Evolutionary conservation across 257 asterid genomes (phyloP), one percentile per base, ranked within the genome.

Genomic region (Primulina eburnea): DNA sequence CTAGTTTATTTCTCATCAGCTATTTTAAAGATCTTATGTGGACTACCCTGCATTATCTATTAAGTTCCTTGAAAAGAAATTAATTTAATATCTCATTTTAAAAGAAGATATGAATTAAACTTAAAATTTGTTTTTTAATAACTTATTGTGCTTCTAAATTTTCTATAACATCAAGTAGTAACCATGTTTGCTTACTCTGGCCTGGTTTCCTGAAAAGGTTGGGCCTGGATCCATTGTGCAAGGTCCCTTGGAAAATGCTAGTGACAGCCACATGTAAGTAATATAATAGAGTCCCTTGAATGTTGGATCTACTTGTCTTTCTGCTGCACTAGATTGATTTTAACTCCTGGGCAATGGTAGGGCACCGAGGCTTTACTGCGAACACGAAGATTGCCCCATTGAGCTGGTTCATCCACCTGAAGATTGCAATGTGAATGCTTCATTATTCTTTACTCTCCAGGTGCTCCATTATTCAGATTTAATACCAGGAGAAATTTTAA

Each of bases 381-480:
- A 78, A 74, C 81, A 66, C 35, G 73, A 72, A 53, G 53, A 66
- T 73, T 92, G 96, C 85, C 95, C 97, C 73, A 64, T 78, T 37
- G 96, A 89, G 76, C 77, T 92, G 77, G 85, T 89, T 78, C 82
- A 86, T 64, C 97, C 96, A 71, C 95, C 93, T 61, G 97, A 92
- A 83, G 95, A 92, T 76, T 92, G 97, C 90, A 89, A 84, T 69
- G 92, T 92, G 76, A 92, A 92, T 79, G 84, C 87, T 68, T 87
- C 97, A 67, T 74, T 92, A 62, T 69, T 96, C 76, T 87, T 87
- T 80, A 89, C 97, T 76, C 89, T 92, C 74, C 96, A 92, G 97
- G 97, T 92, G 81, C 75, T 77, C 71, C 65, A 71, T 79, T 69
- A 75, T 66, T 72, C 70, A 66, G 71, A 73, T 78, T 82, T 80